A percentile compares a stretch with the other conserved stretches of the same genome.
These are phyloP conservation scores for Mycena vitilis DNA, from an alignment of 768 basidiomycete genomes.

Conservation along the genomic window DNA sequence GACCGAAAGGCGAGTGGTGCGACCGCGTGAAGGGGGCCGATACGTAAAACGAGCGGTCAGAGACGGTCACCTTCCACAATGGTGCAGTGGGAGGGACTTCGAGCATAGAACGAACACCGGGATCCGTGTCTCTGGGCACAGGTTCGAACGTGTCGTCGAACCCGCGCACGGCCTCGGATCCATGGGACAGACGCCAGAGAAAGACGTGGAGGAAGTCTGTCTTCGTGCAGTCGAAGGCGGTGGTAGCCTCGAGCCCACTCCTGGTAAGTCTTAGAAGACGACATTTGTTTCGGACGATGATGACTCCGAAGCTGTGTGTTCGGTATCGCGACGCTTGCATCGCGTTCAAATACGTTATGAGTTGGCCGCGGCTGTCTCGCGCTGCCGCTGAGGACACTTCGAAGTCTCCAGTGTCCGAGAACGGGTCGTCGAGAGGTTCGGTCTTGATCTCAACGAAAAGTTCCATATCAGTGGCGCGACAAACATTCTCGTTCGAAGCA, in stretches of 20 bases:
- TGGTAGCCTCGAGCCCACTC: conserved; percentile 12
- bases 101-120: background rate
- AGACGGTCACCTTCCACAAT: conserved; percentile 28
- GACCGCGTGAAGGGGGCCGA: conserved; percentile 26
- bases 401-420: conserved; percentile 1
- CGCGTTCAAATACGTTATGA: conserved; percentile 32
- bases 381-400: conserved; percentile 12
- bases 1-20: conserved; percentile 31
- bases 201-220: conserved; percentile 3
- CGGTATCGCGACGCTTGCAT: conserved; percentile 29
- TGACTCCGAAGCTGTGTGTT: conserved; percentile 27
- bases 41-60: conserved; percentile 21
- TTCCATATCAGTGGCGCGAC: conserved; percentile 29
- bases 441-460: conserved; percentile 30
- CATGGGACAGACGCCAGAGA: conserved; percentile 33
- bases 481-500: background rate
- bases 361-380: conserved; percentile 17
- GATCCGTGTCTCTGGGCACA: background rate
- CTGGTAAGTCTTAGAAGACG: conserved; percentile 23
- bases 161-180: conserved; percentile 22
- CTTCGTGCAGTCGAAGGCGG: conserved; percentile 10
- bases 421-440: conserved; percentile 17
- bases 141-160: conserved; percentile 24
- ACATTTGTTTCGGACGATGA: conserved; percentile 21
- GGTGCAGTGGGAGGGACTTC: conserved; percentile 11